A percentile compares a stretch with the other conserved stretches of the same genome.
Conservation (phyloP, 208 protist species). For the Borovskyia barvae region DNA sequence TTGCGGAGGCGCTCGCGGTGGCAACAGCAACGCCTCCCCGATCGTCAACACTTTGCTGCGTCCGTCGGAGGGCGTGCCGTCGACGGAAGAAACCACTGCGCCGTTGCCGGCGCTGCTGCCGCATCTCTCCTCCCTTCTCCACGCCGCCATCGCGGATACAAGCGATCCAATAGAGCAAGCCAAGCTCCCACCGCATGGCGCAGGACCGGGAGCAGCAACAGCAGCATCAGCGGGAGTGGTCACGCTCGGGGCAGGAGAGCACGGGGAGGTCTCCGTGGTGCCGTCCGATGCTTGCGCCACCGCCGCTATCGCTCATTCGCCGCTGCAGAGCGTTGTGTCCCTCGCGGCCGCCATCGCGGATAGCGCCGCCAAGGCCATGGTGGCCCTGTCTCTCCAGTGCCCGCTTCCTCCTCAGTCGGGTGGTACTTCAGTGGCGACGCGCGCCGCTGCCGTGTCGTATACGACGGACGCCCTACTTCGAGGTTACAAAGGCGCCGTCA, state of each 20-base stretch:
- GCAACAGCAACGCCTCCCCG: not conserved
- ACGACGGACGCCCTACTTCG: constrained; percentile 34
- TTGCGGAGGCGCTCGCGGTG: not conserved
- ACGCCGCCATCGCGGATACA: constrained; percentile 10
- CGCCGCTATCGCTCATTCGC: not conserved
- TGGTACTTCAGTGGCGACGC: no score
- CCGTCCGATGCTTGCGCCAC: not conserved
- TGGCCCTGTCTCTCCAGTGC: constrained; percentile 36
- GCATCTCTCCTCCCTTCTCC: constrained; percentile 3
- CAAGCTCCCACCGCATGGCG: not conserved
- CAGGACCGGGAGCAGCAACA: not conserved
- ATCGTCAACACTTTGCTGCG: no score
- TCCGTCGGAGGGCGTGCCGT: no score
- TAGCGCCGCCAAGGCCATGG: constrained; percentile 48
- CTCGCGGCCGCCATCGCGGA: constrained; percentile 38
- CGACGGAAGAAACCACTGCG: not conserved
- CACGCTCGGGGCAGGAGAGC: no score
- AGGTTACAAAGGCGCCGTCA: constrained; percentile 26
- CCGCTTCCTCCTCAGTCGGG: constrained; percentile 6
- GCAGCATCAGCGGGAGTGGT: not conserved
- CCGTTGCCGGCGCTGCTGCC: constrained; percentile 11
- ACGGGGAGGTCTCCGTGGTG: no score
- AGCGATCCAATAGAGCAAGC: constrained; percentile 6
- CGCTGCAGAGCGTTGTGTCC: not conserved
- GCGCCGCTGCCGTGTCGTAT: constrained; percentile 4